Conservation (phyloP, 331 rosid genomes). For the Quercus tomentella region DNA sequence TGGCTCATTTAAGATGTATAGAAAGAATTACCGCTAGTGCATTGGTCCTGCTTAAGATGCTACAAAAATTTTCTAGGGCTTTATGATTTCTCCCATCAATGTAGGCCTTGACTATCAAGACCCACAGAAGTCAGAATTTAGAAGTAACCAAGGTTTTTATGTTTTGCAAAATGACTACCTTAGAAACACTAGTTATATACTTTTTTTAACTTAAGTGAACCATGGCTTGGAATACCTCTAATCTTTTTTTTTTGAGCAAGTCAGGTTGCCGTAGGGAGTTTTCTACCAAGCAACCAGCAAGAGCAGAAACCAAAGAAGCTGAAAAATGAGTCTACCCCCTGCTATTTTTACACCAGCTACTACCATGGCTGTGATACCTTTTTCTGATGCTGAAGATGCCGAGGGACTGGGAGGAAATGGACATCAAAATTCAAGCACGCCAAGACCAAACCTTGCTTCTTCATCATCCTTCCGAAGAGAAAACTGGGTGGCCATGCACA, state of each 20-base stretch:
- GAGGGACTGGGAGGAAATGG: constrained; percentile 45
- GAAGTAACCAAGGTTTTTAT: not conserved
- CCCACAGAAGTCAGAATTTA: not conserved
- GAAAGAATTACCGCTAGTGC: not conserved
- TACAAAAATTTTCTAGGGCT: no score
- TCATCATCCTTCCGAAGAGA: constrained; percentile 57
- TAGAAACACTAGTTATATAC: not conserved
- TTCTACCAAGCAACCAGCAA: constrained; percentile 55
- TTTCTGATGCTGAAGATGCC: constrained; percentile 45
- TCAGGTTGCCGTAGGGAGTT: constrained; percentile 86
- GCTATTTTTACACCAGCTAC: constrained; percentile 21
- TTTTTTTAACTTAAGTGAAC: not conserved
- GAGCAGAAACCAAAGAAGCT: constrained; percentile 59
- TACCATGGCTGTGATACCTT: constrained; percentile 31
- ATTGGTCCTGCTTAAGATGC: not conserved
- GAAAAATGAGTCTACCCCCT: constrained; percentile 28
- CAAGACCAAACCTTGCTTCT: constrained; percentile 36
- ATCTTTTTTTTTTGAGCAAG: not conserved
- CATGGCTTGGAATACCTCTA: not conserved
- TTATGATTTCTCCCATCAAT: no score
- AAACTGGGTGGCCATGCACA: constrained; percentile 67
- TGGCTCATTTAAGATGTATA: not conserved
- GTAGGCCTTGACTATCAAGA: no score
- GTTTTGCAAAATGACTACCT: not conserved
- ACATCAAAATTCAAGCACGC: constrained; percentile 38